These are phyloP conservation scores for Geranium incanum DNA, from an alignment of 441 rosid genomes.

Conservation along the genomic window DNA sequence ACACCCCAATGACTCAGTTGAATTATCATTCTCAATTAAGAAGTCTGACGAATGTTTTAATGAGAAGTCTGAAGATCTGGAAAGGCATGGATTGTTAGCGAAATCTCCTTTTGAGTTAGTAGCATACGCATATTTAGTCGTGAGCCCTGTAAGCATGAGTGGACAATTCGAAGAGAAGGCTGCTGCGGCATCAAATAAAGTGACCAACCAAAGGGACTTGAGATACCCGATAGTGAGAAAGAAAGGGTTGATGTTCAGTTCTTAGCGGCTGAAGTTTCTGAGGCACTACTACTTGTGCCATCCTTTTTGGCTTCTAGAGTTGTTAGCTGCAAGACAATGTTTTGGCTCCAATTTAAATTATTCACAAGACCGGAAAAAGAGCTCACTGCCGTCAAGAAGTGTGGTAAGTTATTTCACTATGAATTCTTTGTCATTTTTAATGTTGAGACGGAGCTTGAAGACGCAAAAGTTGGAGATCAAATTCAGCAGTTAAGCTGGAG, in stretches of 20 bases:
- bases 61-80: constrained; percentile 70
- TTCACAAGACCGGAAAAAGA: too few species aligned
- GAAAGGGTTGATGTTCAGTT: constrained; percentile 13
- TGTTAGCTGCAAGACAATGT: too few species aligned
- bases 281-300: too few species aligned
- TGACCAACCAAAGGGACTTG: constrained; percentile 43
- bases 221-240: constrained; percentile 72
- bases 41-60: constrained; percentile 69
- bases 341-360: too few species aligned
- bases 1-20: constrained; percentile 84
- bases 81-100: constrained; percentile 72
- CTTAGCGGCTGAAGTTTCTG: too few species aligned
- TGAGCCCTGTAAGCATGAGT: constrained; percentile 82
- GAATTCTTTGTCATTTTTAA: too few species aligned
- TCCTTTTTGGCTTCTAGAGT: too few species aligned
- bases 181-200: constrained; percentile 74
- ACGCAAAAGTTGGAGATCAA: too few species aligned
- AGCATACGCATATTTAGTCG: constrained; percentile 79
- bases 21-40: constrained; percentile 57
- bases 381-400: too few species aligned
- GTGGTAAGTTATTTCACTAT: too few species aligned
- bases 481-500: too few species aligned
- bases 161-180: constrained; percentile 80
- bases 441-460: too few species aligned
- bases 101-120: constrained; percentile 80